Percentiles rank a stretch among this genome's conserved stretches.
phyloP scores from a whole-genome alignment of 2,329 filamentous ascomycete species.

The Colletotrichum paranaense region DNA sequence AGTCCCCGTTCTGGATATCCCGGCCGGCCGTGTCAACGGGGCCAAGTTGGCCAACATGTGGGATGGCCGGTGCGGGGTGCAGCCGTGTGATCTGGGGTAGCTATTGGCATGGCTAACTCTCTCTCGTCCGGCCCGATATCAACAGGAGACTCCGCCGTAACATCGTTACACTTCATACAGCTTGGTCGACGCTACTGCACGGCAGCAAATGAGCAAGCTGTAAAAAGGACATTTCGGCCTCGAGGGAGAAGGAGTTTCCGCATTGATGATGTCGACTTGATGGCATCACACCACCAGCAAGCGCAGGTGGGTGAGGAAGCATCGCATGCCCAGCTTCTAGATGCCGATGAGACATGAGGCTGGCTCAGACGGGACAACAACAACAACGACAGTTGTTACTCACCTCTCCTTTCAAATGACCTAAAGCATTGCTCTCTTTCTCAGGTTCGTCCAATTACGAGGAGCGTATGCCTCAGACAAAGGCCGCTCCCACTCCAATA shows the following conservation, averaged over 20 bases:
- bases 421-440: too few relatives aligned
- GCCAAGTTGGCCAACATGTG: conserved; percentile 8
- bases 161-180: conserved; percentile 19
- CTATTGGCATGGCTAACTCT: conserved; percentile 17
- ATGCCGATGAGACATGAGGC: background rate
- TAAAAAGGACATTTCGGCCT: background rate
- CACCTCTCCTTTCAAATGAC: background rate
- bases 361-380: background rate
- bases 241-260: background rate
- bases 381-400: background rate
- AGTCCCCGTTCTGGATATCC: conserved; percentile 27
- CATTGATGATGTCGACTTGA: conserved; percentile 9
- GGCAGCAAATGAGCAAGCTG: background rate
- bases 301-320: background rate
- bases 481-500: background rate
- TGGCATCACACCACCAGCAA: background rate
- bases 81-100: conserved; percentile 35
- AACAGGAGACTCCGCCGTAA: conserved; percentile 35
- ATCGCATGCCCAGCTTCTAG: background rate
- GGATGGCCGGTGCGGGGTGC: conserved; percentile 31
- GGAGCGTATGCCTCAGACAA: background rate
- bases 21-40: conserved; percentile 17
- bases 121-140: conserved; percentile 30
- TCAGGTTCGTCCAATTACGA: background rate
- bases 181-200: conserved; percentile 21